Conservation (phyloP, 768 basidiomycete species). For the Grammothele lineata region DNA sequence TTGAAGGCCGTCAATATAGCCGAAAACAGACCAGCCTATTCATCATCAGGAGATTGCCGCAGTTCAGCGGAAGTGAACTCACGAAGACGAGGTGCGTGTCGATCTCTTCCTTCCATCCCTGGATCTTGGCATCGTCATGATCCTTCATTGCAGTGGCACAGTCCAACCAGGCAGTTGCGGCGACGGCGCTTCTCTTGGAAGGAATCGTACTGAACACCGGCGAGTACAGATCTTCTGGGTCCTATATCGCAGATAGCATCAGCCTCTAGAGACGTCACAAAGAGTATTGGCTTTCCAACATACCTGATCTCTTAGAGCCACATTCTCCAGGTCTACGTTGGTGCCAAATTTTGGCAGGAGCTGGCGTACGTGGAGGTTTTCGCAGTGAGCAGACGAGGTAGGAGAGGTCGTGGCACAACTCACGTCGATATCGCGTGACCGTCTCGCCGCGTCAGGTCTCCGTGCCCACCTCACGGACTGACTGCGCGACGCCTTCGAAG, state of each 20-base stretch:
- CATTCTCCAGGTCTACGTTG: too few species aligned
- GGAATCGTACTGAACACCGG: too few species aligned
- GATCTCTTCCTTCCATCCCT: conserved; percentile 21
- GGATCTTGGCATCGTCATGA: conserved; percentile 12
- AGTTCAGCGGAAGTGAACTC: background rate
- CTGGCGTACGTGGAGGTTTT: too few species aligned
- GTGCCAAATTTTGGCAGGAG: too few species aligned
- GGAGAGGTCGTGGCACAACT: too few species aligned
- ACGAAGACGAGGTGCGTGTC: conserved; percentile 23
- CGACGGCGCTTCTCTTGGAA: background rate
- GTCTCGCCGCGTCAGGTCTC: background rate
- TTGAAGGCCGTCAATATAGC: conserved; percentile 13
- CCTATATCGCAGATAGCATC: too few species aligned
- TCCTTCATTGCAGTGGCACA: conserved; percentile 15
- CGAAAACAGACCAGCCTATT: conserved; percentile 13
- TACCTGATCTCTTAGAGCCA: too few species aligned
- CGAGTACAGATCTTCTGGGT: too few species aligned
- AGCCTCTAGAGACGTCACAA: too few species aligned
- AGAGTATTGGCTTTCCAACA: too few species aligned
- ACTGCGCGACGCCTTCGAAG: background rate
- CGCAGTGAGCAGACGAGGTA: too few species aligned
- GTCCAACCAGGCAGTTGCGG: conserved; percentile 8
- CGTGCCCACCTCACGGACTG: background rate
- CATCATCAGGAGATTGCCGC: background rate
- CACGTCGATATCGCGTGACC: conserved; percentile 1